phyloP scores from a whole-genome alignment of 129 eudicot genomes.

The Pittosporum tobira region DNA sequence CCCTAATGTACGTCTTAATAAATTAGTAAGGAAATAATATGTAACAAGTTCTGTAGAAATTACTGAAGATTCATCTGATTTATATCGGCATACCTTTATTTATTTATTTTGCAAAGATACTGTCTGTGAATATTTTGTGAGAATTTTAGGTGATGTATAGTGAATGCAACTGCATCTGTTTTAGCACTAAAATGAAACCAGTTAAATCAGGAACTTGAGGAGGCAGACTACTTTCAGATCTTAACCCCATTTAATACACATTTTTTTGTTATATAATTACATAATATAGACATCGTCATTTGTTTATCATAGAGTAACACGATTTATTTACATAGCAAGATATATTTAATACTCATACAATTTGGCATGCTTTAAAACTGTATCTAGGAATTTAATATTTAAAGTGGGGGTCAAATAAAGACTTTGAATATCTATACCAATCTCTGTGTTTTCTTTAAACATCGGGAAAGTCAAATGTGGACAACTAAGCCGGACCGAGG shows the following conservation, averaged over 20 bases:
- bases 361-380: too few species aligned
- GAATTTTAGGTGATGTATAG: neutral
- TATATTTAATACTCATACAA: too few species aligned
- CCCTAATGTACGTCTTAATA: slow-evolving; percentile 70
- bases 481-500: neutral
- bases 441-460: neutral
- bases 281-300: too few species aligned
- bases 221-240: neutral
- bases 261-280: too few species aligned
- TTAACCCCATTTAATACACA: too few species aligned
- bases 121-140: too few species aligned
- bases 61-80: neutral
- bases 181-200: too few species aligned
- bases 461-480: neutral
- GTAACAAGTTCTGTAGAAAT: neutral
- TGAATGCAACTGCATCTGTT: neutral
- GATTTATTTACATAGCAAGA: too few species aligned
- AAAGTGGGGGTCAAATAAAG: neutral
- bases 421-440: neutral
- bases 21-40: neutral
- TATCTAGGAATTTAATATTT: too few species aligned
- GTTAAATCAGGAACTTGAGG: neutral
- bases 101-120: too few species aligned
- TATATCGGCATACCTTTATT: neutral
- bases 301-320: too few species aligned